Base-by-base conservation (phyloP, 129 eudicot species). In the Ambrosia trifida region DNA sequence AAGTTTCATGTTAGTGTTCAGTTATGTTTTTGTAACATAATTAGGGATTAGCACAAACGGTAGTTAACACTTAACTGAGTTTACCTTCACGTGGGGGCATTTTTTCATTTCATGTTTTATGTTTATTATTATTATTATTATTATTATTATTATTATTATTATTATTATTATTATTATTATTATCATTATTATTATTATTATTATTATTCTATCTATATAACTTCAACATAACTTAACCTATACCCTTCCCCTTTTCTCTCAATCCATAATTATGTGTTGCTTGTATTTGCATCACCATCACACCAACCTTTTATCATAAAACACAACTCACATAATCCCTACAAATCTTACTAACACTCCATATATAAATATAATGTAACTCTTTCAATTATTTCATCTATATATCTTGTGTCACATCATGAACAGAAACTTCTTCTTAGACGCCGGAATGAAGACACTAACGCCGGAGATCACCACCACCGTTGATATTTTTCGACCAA, bases 351-450 rank as follows among this genome's bases (percentile, higher is more conserved):
- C 72, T 74, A 38, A 72, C 57, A 19, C 40, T 11, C 66, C 2
- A 5, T 10, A 60, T 31, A 47, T 57, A 33, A 56, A 69, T 75
- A 52, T 61, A 19, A 74, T 74, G 80, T 69, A 31, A 73, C 32
- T 67, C 51, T 68, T 58, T 52, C 35, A 11, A 9, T 2, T 28
- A 5, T 67, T 52, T n/a, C 36, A 63, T 45, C 44, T 54, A 56
- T 72, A 46, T 54, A 52, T n/a, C 52, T 20, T 63, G 38, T 7
- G 4, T 11, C 49, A 61, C 65, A 16, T 28, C 24, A 91, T 88
- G 98, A 87, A 85, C 56, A 85, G 75, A 59, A 82, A 88, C 20
- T 86, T 79, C 51, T 84, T 86, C 49, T 64, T 69, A 11, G 78
- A 86, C 64, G 62, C 87, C 11, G 86, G 89, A 9, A 3, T 76